phyloP scores from a whole-genome alignment of 352 stramenopile genomes.

The Thraustotheca clavata region DNA sequence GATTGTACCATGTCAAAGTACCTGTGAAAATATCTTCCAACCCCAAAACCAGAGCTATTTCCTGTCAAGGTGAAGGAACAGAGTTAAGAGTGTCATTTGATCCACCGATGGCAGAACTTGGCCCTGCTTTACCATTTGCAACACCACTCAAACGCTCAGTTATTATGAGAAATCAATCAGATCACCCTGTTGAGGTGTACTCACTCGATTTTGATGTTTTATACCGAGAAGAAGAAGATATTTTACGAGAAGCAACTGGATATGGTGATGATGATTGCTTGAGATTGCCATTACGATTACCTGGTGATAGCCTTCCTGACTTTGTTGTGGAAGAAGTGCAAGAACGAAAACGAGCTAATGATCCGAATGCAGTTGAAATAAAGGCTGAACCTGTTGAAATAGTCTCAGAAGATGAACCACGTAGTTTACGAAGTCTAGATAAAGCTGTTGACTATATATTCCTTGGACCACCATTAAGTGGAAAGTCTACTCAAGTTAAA shows the following conservation, averaged over 20 bases:
- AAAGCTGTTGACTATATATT: conserved; percentile 73
- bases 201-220: conserved; percentile 81
- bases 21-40: conserved; percentile 83
- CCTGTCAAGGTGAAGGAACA: conserved; percentile 66
- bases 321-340: conserved; percentile 29
- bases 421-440: conserved; percentile 22
- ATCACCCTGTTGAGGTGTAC: conserved; percentile 87
- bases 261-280: conserved; percentile 65
- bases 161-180: conserved; percentile 81
- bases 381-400: not conserved
- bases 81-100: conserved; percentile 74
- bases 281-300: conserved; percentile 55
- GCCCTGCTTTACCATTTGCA: conserved; percentile 77
- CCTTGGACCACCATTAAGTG: conserved; percentile 60
- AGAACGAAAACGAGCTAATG: not conserved
- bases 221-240: conserved; percentile 81
- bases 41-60: conserved; percentile 64
- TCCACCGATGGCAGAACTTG: conserved; percentile 73
- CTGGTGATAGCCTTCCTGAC: conserved; percentile 62
- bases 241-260: conserved; percentile 44
- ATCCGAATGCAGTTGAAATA: not conserved
- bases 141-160: conserved; percentile 39
- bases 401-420: conserved; percentile 20
- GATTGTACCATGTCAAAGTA: conserved; percentile 73
- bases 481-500: conserved; percentile 70